phyloP scores from a whole-genome alignment of 495 filamentous ascomycete genomes.

The Penicillium lagena region DNA sequence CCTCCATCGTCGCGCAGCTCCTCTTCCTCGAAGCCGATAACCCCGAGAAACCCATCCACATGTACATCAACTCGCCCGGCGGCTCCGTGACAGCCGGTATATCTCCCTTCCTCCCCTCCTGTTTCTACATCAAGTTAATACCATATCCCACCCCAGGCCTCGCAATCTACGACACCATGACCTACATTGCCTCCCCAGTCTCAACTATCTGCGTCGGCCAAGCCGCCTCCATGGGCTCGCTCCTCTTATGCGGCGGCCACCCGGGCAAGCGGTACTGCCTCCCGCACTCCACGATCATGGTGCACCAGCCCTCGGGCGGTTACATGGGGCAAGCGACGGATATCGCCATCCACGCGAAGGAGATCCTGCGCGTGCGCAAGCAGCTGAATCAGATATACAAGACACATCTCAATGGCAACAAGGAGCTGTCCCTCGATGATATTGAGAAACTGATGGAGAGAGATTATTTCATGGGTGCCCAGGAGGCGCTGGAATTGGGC shows the following conservation, averaged over 20 bases:
- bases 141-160: conserved; percentile 46
- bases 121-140: too few species aligned
- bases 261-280: conserved; percentile 82
- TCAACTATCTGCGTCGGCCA: conserved; percentile 93
- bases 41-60: conserved; percentile 85
- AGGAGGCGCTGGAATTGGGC: conserved; percentile 82
- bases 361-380: conserved; percentile 81
- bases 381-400: conserved; percentile 89
- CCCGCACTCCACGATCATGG: conserved; percentile 90
- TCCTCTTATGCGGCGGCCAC: conserved; percentile 80
- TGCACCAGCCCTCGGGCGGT: conserved; percentile 90
- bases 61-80: conserved; percentile 97
- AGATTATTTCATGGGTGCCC: conserved; percentile 86
- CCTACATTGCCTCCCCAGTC: conserved; percentile 87
- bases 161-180: conserved; percentile 99
- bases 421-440: conserved; percentile 64
- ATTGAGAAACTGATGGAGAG: conserved; percentile 93
- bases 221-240: conserved; percentile 89
- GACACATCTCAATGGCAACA: conserved; percentile 68
- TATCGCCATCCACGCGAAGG: conserved; percentile 94
- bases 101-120: not conserved
- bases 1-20: conserved; percentile 88
- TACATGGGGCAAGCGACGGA: conserved; percentile 86
- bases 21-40: conserved; percentile 97
- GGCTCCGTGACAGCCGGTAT: conserved; percentile 84